These are phyloP conservation scores for Russula earlei DNA, from an alignment of 768 basidiomycete genomes.

Conservation along the genomic window DNA sequence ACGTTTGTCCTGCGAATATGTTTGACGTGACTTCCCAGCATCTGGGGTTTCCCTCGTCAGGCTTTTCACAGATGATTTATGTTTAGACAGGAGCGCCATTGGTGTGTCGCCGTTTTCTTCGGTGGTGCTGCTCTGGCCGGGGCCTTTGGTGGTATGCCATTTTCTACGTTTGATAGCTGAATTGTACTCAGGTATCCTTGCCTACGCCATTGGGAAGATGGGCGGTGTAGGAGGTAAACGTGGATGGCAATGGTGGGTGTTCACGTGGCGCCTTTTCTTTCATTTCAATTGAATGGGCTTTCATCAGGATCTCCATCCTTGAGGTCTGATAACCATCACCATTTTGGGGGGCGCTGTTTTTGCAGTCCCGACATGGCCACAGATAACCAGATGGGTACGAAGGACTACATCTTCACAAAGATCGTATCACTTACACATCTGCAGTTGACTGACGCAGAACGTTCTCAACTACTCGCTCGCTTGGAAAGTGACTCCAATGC, in stretches of 20 bases:
- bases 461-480: constrained; percentile 38
- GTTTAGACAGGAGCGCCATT: constrained; percentile 44
- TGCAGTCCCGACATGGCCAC: constrained; percentile 50
- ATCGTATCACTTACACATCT: not conserved
- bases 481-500: constrained; percentile 47
- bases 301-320: constrained; percentile 46
- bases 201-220: constrained; percentile 51
- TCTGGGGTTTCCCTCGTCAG: not conserved
- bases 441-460: constrained; percentile 46
- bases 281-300: not conserved
- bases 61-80: not conserved
- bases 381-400: constrained; percentile 47
- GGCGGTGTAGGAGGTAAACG: constrained; percentile 47
- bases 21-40: constrained; percentile 19
- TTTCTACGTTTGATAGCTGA: too few species aligned
- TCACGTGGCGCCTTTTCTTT: not conserved
- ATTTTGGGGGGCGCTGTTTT: constrained; percentile 42
- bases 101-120: constrained; percentile 54
- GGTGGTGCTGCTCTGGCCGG: constrained; percentile 54
- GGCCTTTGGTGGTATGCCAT: constrained; percentile 46
- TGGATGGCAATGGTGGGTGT: constrained; percentile 49
- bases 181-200: constrained; percentile 39
- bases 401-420: not conserved
- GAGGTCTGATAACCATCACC: constrained; percentile 42
- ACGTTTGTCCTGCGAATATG: not conserved